Conservation (phyloP, 129 eudicot genomes). For the Calendula officinalis region DNA sequence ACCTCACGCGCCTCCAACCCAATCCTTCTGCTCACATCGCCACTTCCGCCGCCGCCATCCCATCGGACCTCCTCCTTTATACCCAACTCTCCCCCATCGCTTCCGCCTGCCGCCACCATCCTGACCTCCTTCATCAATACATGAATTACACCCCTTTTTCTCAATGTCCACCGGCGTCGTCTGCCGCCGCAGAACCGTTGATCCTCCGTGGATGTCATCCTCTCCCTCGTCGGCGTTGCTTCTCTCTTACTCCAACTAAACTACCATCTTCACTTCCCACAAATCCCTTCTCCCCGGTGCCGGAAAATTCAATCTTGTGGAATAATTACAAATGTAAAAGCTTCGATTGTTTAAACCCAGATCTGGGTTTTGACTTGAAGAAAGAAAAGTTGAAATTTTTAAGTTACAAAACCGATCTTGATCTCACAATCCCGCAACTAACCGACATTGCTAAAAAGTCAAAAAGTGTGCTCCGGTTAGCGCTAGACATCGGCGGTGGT, state of each 20-base stretch:
- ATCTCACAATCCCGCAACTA: conserved; percentile 69
- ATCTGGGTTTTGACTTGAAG: conserved; percentile 62
- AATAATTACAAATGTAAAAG: conserved; percentile 47
- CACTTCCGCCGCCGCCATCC: conserved; percentile 37
- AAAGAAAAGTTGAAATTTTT: conserved; percentile 42
- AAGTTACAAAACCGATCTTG: conserved; percentile 60
- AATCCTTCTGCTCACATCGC: conserved; percentile 32
- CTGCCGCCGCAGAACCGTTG: conserved; percentile 58
- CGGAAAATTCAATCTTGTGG: conserved; percentile 50
- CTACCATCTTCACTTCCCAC: conserved; percentile 40
- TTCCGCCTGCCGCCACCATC: conserved; percentile 80
- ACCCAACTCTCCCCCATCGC: conserved; percentile 78
- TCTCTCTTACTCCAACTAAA: conserved; percentile 46
- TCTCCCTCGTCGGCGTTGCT: conserved; percentile 87
- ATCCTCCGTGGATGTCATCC: conserved; percentile 94
- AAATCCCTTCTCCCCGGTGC: conserved; percentile 54
- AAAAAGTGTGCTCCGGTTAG: conserved; percentile 42
- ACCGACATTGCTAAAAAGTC: conserved; percentile 41
- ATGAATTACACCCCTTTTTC: conserved; percentile 88
- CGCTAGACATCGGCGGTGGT: conserved; percentile 75
- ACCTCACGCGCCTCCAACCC: conserved; percentile 92
- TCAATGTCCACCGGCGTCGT: conserved; percentile 45
- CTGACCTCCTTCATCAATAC: conserved; percentile 76
- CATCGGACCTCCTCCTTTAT: conserved; percentile 83
- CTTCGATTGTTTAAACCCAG: conserved; percentile 50